These are phyloP conservation scores for Strobilomyces echinocephalus DNA, from an alignment of 768 basidiomycete genomes.

Conservation along the genomic window DNA sequence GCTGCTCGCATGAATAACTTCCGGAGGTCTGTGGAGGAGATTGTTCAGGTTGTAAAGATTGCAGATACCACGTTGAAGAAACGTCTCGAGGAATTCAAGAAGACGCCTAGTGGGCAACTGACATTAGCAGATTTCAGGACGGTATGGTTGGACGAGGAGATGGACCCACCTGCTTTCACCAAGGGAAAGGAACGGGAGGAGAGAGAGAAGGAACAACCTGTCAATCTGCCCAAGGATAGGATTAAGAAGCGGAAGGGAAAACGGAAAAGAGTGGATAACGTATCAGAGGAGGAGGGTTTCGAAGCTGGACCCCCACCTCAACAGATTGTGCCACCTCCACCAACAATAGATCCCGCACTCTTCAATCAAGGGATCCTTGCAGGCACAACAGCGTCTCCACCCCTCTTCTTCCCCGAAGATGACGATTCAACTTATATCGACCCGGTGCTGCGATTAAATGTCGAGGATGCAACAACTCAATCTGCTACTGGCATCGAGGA, in stretches of 20 bases:
- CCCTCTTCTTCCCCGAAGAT: constrained; percentile 44
- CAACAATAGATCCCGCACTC: constrained; percentile 51
- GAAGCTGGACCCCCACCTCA: constrained; percentile 9
- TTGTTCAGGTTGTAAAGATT: constrained; percentile 98
- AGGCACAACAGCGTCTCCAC: constrained; percentile 39
- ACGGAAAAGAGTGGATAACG: constrained; percentile 38
- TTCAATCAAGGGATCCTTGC: constrained; percentile 66
- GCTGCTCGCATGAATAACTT: constrained; percentile 99
- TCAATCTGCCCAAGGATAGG: constrained; percentile 27
- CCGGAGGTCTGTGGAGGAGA: constrained; percentile 85
- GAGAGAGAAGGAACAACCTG: constrained; percentile 41
- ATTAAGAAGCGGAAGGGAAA: constrained; percentile 33
- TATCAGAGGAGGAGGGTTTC: constrained; percentile 32
- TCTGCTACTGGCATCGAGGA: constrained; percentile 47
- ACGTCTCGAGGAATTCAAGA: constrained; percentile 90
- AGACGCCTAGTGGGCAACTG: constrained; percentile 77
- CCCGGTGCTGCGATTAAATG: constrained; percentile 42
- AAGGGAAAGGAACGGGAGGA: constrained; percentile 71
- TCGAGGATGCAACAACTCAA: constrained; percentile 12
- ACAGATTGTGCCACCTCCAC: constrained; percentile 15
- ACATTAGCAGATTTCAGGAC: constrained; percentile 87
- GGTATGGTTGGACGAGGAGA: constrained; percentile 88
- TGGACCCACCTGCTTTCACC: constrained; percentile 87
- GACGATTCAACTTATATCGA: constrained; percentile 49
- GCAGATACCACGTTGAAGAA: constrained; percentile 94